phyloP scores from a whole-genome alignment of 306 rosid genomes.

The Trifolium pratense region DNA sequence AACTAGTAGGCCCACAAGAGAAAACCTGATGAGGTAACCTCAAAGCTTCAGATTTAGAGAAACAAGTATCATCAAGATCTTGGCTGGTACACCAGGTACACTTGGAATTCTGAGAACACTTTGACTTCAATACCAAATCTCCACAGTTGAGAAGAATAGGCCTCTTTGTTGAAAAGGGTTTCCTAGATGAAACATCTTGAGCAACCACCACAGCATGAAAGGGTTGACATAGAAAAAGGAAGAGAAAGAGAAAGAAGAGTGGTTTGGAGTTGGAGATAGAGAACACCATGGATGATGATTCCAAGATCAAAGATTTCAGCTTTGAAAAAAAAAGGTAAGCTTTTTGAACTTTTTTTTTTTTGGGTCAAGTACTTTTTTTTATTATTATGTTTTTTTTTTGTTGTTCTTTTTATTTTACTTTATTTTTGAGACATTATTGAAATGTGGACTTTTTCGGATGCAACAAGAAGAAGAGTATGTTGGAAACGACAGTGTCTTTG shows the following conservation, averaged over 20 bases:
- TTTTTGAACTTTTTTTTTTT: not conserved
- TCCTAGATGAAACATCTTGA: slow-evolving; percentile 33
- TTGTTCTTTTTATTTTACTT: not conserved
- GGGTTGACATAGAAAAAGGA: slow-evolving; percentile 39
- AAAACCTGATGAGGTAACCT: slow-evolving; percentile 83
- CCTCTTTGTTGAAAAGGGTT: slow-evolving; percentile 35
- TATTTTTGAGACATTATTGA: not conserved
- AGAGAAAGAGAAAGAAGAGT: slow-evolving; percentile 33
- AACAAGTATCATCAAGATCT: slow-evolving; percentile 78
- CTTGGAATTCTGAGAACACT: slow-evolving; percentile 63
- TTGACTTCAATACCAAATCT: slow-evolving; percentile 48
- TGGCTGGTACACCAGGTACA: slow-evolving; percentile 91
- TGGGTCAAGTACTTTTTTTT: not conserved
- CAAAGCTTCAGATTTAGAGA: slow-evolving; percentile 68
- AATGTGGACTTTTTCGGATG: too few species aligned
- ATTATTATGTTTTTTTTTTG: not conserved
- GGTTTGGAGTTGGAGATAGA: too few species aligned
- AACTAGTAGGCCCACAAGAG: slow-evolving; percentile 61
- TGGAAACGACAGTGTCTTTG: too few species aligned
- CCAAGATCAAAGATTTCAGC: slow-evolving; percentile 19
- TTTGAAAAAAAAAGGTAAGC: too few species aligned
- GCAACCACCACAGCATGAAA: too few species aligned
- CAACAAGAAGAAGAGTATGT: too few species aligned
- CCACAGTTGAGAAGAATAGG: slow-evolving; percentile 52
- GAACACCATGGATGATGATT: slow-evolving; percentile 4